Conservation (phyloP, 805 yeast genomes). For the Pichia ethanolica region DNA sequence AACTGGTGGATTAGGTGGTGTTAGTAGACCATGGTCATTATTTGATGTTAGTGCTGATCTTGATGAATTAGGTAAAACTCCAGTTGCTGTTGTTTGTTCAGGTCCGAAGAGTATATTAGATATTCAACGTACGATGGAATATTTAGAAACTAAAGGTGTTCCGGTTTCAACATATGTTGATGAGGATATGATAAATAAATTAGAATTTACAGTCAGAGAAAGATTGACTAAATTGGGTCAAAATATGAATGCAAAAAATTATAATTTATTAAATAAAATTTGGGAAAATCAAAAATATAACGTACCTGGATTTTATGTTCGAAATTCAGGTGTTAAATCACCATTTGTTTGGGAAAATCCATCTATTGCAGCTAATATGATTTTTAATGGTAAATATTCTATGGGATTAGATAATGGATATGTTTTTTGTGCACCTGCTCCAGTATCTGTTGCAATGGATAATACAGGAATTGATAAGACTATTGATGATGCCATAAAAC, state of each 20-base stretch:
- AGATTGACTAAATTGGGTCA: conserved; percentile 14
- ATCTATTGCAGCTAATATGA: conserved; percentile 53
- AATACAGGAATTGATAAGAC: conserved; percentile 43
- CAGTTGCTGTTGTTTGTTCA: conserved; percentile 85
- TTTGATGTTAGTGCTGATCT: conserved; percentile 85
- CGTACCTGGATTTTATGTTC: conserved; percentile 77
- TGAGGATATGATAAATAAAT: conserved; percentile 9
- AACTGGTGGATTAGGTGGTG: conserved; percentile 93
- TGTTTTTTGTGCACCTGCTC: conserved; percentile 80
- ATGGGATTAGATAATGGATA: conserved; percentile 60
- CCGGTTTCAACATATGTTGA: conserved; percentile 57
- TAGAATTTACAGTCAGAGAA: conserved; percentile 36
- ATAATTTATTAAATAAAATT: conserved; percentile 1
- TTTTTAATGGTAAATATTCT: conserved; percentile 37
- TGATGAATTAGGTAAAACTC: conserved; percentile 75
- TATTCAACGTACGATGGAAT: conserved; percentile 74
- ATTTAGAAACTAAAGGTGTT: conserved; percentile 85
- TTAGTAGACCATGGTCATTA: conserved; percentile 66
- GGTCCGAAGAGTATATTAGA: conserved; percentile 88
- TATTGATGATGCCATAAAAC: conserved; percentile 49
- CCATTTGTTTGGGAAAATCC: conserved; percentile 56
- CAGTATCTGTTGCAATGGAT: conserved; percentile 51
- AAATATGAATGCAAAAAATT: background rate
- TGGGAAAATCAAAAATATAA: conserved; percentile 10
- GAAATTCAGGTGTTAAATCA: conserved; percentile 66